phyloP scores from a whole-genome alignment of 805 yeast genomes.

The Huiozyma naganishii region DNA sequence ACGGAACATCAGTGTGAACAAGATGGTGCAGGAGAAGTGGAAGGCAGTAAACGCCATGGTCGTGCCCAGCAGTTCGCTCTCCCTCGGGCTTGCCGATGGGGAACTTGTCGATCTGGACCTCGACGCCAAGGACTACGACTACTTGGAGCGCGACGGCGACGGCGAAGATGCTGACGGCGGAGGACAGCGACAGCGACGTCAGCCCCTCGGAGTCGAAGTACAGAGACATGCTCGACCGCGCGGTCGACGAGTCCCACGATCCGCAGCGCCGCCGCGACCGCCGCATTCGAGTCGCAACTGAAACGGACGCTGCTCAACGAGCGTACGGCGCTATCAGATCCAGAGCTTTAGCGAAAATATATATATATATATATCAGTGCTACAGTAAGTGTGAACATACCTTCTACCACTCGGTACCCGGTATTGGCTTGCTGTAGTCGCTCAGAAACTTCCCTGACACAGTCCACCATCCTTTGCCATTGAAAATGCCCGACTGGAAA shows the following conservation, averaged over 20 bases:
- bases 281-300: not conserved
- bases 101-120: constrained; percentile 36
- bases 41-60: constrained; percentile 27
- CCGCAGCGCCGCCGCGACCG: too few species aligned
- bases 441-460: too few species aligned
- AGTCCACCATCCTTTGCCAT: too few species aligned
- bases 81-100: constrained; percentile 39
- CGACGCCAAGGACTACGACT: constrained; percentile 22
- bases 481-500: not conserved
- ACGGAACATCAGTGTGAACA: constrained; percentile 8
- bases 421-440: too few species aligned
- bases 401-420: too few species aligned
- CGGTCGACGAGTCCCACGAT: constrained; percentile 7
- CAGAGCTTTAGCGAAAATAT: too few species aligned
- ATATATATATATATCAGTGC: too few species aligned
- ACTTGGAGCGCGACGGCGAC: constrained; percentile 11
- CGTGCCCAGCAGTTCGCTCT: constrained; percentile 29
- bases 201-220: constrained; percentile 21
- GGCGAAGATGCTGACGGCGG: not conserved
- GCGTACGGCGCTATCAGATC: too few species aligned
- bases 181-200: not conserved
- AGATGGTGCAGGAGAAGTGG: constrained; percentile 32
- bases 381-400: too few species aligned
- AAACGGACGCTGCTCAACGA: too few species aligned
- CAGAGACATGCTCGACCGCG: constrained; percentile 18